Evolutionary conservation across 106 monocot genomes (phyloP), one percentile per base, ranked within the genome.

Genomic region (Triglochin maritima): DNA sequence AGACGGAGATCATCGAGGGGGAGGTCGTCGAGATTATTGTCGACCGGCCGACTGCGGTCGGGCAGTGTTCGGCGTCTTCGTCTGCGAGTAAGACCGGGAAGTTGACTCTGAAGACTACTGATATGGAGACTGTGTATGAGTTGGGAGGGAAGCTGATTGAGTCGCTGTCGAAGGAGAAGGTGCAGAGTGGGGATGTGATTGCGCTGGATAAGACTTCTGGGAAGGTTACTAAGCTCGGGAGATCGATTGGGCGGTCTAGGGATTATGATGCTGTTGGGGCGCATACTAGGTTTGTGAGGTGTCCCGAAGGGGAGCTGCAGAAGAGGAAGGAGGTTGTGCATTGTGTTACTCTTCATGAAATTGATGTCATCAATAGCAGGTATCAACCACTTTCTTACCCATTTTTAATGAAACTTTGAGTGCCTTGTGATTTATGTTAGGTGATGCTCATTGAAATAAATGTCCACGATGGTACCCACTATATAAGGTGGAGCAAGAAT

Each of bases 281-380:
- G 3, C 81, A 85, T 10, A 90, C 85, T 7, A 96, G 85, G 79
- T 90, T 90, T 11, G 78, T 96, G 13, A 81, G 81, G 49, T 96
- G 90, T 46, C 95, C 95, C 1, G 87, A 90, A 15, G 95, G 90
- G 4, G 95, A 96, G 81, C 72, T 96, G 63, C 89, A 95, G 78
- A 96, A 88, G 81, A 79, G 90, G 53, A 87, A 88, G 78, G 95
- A 90, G 78, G 85, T 96, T 9, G 90, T 90, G 56, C 95, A 96
- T 56, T 96, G 69, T 50, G 75, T 75, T 8, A 75, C 75, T 15
- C 75, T 75, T 15, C 75, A 75, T 68, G 75, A 75, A 69, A 96
- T 96, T 17, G 95, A 96, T 78, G 90, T 96, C 47, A 96, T 96
- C 56, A 90, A 96, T 56, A 96, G 95, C 87, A 90, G 95, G 95